These are phyloP conservation scores for Naganishia sp. DNA, from an alignment of 1,284 basidiomycete genomes.

Conservation along the genomic window DNA sequence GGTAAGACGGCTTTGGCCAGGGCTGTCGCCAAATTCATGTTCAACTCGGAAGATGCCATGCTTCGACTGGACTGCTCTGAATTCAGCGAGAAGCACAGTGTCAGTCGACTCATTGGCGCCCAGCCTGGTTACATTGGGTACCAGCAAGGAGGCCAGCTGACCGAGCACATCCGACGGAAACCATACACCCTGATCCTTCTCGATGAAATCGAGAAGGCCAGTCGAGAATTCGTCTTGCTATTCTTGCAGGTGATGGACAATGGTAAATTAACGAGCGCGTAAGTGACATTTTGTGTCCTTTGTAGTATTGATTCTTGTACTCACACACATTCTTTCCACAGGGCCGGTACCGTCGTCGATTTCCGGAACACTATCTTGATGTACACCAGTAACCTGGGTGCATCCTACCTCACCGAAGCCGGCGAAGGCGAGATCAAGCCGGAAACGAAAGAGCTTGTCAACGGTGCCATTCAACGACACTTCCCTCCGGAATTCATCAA, in stretches of 20 bases:
- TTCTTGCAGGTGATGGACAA: constrained; percentile 64
- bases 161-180: constrained; percentile 56
- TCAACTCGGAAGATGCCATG: constrained; percentile 61
- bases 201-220: constrained; percentile 59
- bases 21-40: constrained; percentile 58
- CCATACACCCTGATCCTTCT: constrained; percentile 56
- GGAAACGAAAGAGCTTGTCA: constrained; percentile 55
- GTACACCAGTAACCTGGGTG: constrained; percentile 62
- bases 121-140: constrained; percentile 63
- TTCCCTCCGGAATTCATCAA: constrained; percentile 63
- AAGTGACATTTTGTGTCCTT: not conserved
- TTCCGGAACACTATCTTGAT: constrained; percentile 54
- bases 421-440: constrained; percentile 53
- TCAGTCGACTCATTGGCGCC: constrained; percentile 59
- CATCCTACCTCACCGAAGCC: constrained; percentile 58
- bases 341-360: constrained; percentile 35
- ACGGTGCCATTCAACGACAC: constrained; percentile 56
- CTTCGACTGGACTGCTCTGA: constrained; percentile 61
- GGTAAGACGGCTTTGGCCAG: constrained; percentile 62
- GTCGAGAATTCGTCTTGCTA: constrained; percentile 60
- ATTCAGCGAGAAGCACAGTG: constrained; percentile 59
- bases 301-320: not conserved
- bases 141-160: constrained; percentile 60
- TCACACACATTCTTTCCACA: constrained; percentile 13
- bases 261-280: constrained; percentile 57